Evolutionary conservation across 345 rosid genomes (phyloP).

Genomic region (Murraya paniculata): DNA sequence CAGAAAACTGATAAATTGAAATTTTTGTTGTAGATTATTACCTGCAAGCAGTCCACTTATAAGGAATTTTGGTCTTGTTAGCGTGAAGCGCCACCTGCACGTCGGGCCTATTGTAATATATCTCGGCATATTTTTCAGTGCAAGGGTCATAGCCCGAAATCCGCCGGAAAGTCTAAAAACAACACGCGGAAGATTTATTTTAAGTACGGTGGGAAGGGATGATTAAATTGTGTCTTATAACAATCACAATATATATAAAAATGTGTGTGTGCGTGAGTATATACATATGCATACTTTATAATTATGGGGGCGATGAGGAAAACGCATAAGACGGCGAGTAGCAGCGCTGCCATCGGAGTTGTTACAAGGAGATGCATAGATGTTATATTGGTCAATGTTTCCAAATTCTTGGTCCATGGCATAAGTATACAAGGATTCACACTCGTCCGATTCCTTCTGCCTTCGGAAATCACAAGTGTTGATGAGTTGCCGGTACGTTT

Average conservation of each 20-base stretch:
- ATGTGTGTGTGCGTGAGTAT: too few species aligned
- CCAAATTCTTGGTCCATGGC: constrained; percentile 98
- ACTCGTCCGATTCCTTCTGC: constrained; percentile 81
- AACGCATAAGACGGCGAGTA: constrained; percentile 42
- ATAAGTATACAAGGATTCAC: constrained; percentile 78
- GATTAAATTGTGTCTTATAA: too few species aligned
- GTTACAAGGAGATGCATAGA: constrained; percentile 88
- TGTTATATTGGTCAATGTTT: constrained; percentile 93
- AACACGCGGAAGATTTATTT: not conserved
- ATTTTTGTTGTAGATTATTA: too few species aligned
- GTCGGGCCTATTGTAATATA: constrained; percentile 84
- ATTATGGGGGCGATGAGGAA: constrained; percentile 60
- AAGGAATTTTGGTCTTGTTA: constrained; percentile 63
- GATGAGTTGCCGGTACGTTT: constrained; percentile 72
- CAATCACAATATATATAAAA: too few species aligned
- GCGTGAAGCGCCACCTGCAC: constrained; percentile 93
- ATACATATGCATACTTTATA: too few species aligned
- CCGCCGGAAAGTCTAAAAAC: constrained; percentile 48
- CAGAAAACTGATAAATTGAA: too few species aligned
- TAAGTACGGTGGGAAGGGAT: too few species aligned
- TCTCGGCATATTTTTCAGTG: constrained; percentile 92
- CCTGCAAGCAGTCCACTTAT: constrained; percentile 65
- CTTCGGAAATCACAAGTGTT: constrained; percentile 77
- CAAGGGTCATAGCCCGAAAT: constrained; percentile 96
- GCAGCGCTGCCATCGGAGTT: constrained; percentile 58